Evolutionary conservation across 441 rosid species (phyloP).

Genomic region (Populus trichocarpa): DNA sequence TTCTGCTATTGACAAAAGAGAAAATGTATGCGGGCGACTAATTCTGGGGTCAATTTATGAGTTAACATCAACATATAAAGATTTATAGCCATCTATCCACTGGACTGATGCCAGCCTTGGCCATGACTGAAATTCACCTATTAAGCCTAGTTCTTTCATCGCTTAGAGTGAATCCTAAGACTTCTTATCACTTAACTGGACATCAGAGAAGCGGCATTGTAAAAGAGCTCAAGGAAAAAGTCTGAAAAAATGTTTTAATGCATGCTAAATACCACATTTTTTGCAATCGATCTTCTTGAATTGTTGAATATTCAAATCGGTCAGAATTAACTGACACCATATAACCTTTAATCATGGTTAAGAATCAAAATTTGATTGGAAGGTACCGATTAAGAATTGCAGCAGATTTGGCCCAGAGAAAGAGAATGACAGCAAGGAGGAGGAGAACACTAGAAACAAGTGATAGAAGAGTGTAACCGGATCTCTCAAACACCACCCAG

Average conservation of each 20-base stretch:
- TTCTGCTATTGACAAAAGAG: background rate
- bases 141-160: background rate
- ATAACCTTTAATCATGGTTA: background rate
- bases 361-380: background rate
- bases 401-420: constrained; percentile 96
- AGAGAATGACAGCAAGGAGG: constrained; percentile 70
- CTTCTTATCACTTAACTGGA: background rate
- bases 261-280: background rate
- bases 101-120: background rate
- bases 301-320: background rate
- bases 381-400: constrained; percentile 76
- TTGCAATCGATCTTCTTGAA: background rate
- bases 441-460: constrained; percentile 85
- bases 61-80: background rate
- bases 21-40: background rate
- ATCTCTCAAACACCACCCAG: constrained; percentile 87
- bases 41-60: background rate
- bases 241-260: background rate
- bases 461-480: constrained; percentile 79
- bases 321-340: background rate
- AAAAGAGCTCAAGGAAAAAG: background rate
- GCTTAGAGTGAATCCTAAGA: background rate
- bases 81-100: background rate
- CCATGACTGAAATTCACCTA: background rate
- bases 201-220: background rate